A percentile compares a stretch with the other conserved stretches of the same genome.
These are phyloP conservation scores for Pythium dissimile DNA, from an alignment of 352 stramenopile genomes.

Conservation along the genomic window DNA sequence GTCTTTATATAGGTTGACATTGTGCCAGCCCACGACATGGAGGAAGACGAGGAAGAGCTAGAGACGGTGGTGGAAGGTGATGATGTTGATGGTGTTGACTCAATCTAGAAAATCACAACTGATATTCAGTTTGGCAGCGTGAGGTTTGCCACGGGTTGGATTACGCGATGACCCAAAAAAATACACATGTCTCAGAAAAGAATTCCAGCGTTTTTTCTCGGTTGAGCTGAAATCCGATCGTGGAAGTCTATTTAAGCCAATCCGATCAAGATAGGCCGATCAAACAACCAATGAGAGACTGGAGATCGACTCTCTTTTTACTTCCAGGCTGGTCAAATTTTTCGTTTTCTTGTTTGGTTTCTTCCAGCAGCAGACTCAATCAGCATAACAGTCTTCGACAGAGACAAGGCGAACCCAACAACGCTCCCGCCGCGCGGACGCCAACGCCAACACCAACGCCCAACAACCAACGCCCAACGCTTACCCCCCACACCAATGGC, in stretches of 20 bases:
- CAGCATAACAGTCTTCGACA: not conserved
- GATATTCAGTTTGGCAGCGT: not conserved
- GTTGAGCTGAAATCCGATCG: not conserved
- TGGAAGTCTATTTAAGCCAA: not conserved
- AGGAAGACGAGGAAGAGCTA: conserved; percentile 10
- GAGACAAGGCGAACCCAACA: not conserved
- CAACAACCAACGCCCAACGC: no score
- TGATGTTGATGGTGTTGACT: not conserved
- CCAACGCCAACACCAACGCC: not conserved
- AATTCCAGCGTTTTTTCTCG: not conserved
- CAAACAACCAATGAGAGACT: no score
- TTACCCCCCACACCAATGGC: no score
- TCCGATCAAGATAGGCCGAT: not conserved
- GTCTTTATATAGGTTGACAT: conserved; percentile 34
- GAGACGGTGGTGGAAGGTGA: not conserved
- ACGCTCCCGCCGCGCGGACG: not conserved
- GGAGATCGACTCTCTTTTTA: no score
- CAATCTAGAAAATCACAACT: not conserved
- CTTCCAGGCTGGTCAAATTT: not conserved
- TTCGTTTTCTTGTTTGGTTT: not conserved
- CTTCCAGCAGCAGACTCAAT: not conserved
- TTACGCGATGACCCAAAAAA: not conserved
- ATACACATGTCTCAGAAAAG: not conserved
- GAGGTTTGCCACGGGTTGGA: not conserved
- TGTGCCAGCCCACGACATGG: conserved; percentile 35